Base-by-base conservation (phyloP, 768 basidiomycete genomes). In the Termitomyces sp. region DNA sequence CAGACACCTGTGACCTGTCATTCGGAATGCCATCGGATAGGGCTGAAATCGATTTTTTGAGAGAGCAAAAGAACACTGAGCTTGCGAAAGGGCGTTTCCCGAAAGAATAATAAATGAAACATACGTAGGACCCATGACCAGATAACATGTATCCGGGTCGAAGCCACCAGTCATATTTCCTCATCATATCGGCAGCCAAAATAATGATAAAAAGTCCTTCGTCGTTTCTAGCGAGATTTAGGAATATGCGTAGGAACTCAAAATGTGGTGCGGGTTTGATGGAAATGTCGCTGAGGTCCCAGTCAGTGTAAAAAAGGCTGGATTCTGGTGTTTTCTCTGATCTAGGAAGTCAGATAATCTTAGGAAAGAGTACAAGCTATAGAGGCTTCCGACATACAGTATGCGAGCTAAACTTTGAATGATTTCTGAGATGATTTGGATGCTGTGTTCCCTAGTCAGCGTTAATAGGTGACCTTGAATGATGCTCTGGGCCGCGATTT, bases 101-200 rank as follows among this genome's bases (percentile, higher is more conserved):
- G n/a, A n/a, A n/a, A n/a, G n/a, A n/a, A n/a, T n/a, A n/a, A n/a
- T n/a, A n/a, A n/a, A n/a, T n/a, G n/a, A n/a, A n/a, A n/a, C n/a
- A n/a, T n/a, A n/a, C n/a, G n/a, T n/a, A n/a, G n/a, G n/a, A n/a
- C n/a, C n/a, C n/a, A n/a, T n/a, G n/a, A n/a, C n/a, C n/a, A n/a
- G n/a, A n/a, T n/a, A n/a, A n/a, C n/a, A n/a, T n/a, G n/a, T n/a
- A n/a, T n/a, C n/a, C n/a, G n/a, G n/a, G n/a, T n/a, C n/a, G n/a
- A n/a, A n/a, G n/a, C n/a, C n/a, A n/a, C n/a, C n/a, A n/a, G n/a
- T n/a, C n/a, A n/a, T n/a, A n/a, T n/a, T n/a, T n/a, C n/a, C n/a
- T n/a, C n/a, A n/a, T n/a, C n/a, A n/a, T 24, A 34, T 64, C 57
- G 9, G 63, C 53, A n/a, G 49, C 59, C 6, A 58, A 20, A 46